A percentile compares a stretch with the other conserved stretches of the same genome.
Evolutionary conservation across 163 green algal genomes (phyloP).

Genomic region (Chlorella variabilis): DNA sequence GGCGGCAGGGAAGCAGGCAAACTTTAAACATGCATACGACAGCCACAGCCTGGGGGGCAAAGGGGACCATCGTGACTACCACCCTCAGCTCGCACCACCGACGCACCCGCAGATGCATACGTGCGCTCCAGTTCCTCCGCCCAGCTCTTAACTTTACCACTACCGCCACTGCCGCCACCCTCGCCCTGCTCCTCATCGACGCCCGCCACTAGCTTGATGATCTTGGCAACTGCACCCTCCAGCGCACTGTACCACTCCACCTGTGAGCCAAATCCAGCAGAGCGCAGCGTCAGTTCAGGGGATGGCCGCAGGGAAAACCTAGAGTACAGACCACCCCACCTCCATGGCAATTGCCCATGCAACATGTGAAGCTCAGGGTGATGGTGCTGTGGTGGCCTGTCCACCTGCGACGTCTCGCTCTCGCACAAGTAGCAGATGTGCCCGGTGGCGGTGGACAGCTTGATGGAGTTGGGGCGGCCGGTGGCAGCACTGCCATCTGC

Average conservation of each 20-base stretch:
- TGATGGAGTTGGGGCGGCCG: slow-evolving; percentile 80
- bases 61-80: too few species aligned
- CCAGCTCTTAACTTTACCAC: slow-evolving; percentile 40
- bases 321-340: too few species aligned
- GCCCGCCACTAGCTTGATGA: slow-evolving; percentile 77
- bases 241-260: slow-evolving; percentile 92
- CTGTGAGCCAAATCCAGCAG: not conserved
- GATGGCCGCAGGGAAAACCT: too few species aligned
- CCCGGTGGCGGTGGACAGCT: slow-evolving; percentile 80
- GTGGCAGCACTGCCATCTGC: slow-evolving; percentile 64
- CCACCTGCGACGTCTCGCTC: slow-evolving; percentile 81
- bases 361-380: too few species aligned
- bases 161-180: not conserved
- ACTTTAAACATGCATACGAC: too few species aligned
- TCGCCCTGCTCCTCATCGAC: slow-evolving; percentile 64
- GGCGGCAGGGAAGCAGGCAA: too few species aligned
- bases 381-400: too few species aligned
- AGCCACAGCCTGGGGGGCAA: too few species aligned
- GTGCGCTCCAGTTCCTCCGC: slow-evolving; percentile 53
- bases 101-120: slow-evolving; percentile 33
- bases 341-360: too few species aligned
- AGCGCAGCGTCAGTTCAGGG: not conserved
- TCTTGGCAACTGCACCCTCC: slow-evolving; percentile 74
- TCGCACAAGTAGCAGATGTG: slow-evolving; percentile 69
- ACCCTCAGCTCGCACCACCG: not conserved